Evolutionary conservation across 306 rosid species (phyloP).

Genomic region (Astragalus glycyphyllos): DNA sequence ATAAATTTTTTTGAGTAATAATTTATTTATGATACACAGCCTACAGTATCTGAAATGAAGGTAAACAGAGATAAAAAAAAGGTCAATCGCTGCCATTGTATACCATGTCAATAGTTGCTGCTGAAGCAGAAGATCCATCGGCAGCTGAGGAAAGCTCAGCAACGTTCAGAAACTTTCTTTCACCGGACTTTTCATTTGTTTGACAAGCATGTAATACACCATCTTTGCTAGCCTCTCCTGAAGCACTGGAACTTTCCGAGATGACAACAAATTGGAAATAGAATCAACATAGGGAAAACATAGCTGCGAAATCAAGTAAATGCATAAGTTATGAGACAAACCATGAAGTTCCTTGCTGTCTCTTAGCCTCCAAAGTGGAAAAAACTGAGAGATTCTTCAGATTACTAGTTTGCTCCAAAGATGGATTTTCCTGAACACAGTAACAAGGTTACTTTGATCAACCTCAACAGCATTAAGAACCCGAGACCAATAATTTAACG

Average conservation of each 20-base stretch:
- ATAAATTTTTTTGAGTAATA: constrained; percentile 10
- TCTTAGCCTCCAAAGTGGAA: constrained; percentile 54
- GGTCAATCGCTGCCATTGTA: constrained; percentile 21
- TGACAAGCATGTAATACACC: constrained; percentile 49
- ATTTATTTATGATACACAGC: constrained; percentile 22
- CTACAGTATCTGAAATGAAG: constrained; percentile 14
- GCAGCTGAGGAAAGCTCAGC: constrained; percentile 70
- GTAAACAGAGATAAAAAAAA: constrained; percentile 20
- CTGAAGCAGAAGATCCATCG: constrained; percentile 60
- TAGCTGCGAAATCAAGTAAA: constrained; percentile 17
- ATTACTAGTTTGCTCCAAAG: constrained; percentile 55
- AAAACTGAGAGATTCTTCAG: constrained; percentile 56
- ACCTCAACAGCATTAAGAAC: constrained; percentile 14
- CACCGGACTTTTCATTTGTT: constrained; percentile 58
- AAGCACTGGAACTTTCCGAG: constrained; percentile 50
- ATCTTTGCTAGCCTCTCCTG: constrained; percentile 44
- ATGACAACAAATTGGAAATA: constrained; percentile 50
- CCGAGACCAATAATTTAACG: constrained; percentile 11
- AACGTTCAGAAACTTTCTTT: constrained; percentile 81
- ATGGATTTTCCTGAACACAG: constrained; percentile 61
- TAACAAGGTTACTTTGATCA: constrained; percentile 37
- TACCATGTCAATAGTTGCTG: constrained; percentile 79
- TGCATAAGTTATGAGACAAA: constrained; percentile 43
- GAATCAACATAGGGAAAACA: constrained; percentile 29
- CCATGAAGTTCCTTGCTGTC: constrained; percentile 56